A percentile compares a stretch with the other conserved stretches of the same genome.
Conservation (phyloP, 1,284 basidiomycete genomes). For the Meira miltonrushii region DNA sequence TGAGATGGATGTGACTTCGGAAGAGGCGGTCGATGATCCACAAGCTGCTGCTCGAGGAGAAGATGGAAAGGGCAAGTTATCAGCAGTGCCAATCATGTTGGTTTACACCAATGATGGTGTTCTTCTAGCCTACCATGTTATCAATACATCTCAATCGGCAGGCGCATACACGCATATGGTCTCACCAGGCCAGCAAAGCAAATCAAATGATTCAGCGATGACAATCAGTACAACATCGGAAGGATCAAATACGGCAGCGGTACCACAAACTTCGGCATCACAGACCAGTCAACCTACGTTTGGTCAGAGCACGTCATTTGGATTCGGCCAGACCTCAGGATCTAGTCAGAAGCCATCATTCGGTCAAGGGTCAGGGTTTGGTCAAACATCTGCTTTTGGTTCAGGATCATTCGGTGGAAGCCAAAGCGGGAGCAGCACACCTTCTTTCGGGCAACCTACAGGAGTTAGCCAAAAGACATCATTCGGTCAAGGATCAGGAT, state of each 20-base stretch:
- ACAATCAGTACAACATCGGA: neutral
- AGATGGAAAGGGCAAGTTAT: conserved; percentile 54
- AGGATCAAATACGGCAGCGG: neutral
- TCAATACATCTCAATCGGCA: conserved; percentile 58
- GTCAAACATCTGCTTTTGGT: conserved; percentile 9
- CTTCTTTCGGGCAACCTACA: conserved; percentile 6
- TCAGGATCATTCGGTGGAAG: neutral
- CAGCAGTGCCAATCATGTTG: conserved; percentile 60
- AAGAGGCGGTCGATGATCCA: conserved; percentile 59
- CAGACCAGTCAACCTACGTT: too few species aligned
- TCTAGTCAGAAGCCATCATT: conserved; percentile 9
- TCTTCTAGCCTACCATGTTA: conserved; percentile 68
- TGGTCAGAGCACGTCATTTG: neutral
- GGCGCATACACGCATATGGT: conserved; percentile 55
- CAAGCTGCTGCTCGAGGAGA: conserved; percentile 57
- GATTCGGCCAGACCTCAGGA: too few species aligned
- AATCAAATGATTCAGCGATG: neutral
- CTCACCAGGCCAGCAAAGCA: neutral
- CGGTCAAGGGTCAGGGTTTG: conserved; percentile 9
- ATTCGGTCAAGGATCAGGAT: too few species aligned
- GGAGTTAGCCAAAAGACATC: neutral
- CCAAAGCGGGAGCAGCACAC: neutral
- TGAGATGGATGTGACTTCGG: conserved; percentile 65
- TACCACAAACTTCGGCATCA: neutral
- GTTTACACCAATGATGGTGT: conserved; percentile 76